Base-by-base conservation (phyloP, 345 rosid species). In the Anastatica hierochuntica region DNA sequence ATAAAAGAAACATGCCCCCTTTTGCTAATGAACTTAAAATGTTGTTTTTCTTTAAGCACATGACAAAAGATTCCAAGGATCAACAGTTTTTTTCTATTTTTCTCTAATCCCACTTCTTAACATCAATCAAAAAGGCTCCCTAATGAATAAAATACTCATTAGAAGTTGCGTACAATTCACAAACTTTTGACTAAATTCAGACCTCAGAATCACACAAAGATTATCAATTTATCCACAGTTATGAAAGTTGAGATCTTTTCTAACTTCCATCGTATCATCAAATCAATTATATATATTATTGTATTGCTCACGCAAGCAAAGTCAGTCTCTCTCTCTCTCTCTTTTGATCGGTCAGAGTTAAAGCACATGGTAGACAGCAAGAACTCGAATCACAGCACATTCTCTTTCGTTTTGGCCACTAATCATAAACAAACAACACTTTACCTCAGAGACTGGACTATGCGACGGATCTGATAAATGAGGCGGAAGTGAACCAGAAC, bases 401-500 rank as follows among this genome's bases (percentile, higher is more conserved):
- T 69, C 63, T 18, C 15, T 56, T 34, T n/a, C 8, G 12, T 18
- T n/a, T 10, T 6, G 50, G 5, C n/a, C 43, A 45, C 64, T 52
- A 69, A 49, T 53, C 56, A 47, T 20, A 3, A 29, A 3, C 7
- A 29, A 4, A 41, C 19, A 66, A 66, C n/a, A 9, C 2, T 30
- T 55, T 64, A 92, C 98, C 95, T 92, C 88, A 3, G 96, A 92
- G 60, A 79, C 84, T 31, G 96, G 96, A 67, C 95, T 88, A 58
- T 92, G 94, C 43, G 98, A 85, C 0, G 98, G 95, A 85, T 92
- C 98, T 13, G 96, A 88, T 70, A 88, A 73, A 44, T 92, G 96
- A 14, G 88, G 88, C 59, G 98, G 98, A 62, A 88, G 62, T 63
- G 88, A 78, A 46, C 88, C 86, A 24, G 95, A 85, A 66, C 49